These are phyloP conservation scores for Galium porrigens DNA, from an alignment of 305 asterid genomes.

Conservation along the genomic window DNA sequence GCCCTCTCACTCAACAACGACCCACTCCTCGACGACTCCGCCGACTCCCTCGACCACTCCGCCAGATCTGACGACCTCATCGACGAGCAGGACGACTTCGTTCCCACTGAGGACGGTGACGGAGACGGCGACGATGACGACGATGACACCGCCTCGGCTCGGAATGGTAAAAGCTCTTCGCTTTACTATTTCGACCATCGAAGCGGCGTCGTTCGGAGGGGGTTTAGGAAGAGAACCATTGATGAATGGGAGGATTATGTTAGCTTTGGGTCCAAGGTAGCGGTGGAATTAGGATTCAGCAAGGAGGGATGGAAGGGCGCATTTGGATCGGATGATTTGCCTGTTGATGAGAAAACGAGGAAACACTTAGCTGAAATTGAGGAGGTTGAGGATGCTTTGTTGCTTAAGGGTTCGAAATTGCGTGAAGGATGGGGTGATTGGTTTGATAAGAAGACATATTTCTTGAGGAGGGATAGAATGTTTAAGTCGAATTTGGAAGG, in stretches of 20 bases:
- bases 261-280: constrained; percentile 41
- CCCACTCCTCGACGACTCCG: constrained; percentile 59
- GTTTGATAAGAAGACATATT: constrained; percentile 88
- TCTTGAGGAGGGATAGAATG: constrained; percentile 75
- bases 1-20: constrained; percentile 26
- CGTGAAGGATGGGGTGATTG: constrained; percentile 98
- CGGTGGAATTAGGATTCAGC: constrained; percentile 44
- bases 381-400: constrained; percentile 60
- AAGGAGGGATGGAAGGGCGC: constrained; percentile 26
- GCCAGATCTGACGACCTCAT: constrained; percentile 61
- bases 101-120: constrained; percentile 4
- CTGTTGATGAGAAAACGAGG: constrained; percentile 56
- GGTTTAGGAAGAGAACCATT: constrained; percentile 53
- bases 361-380: constrained; percentile 40
- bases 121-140: constrained; percentile 28
- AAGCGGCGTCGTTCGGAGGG: constrained; percentile 55
- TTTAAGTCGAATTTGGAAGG: constrained; percentile 65
- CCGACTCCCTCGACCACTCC: constrained; percentile 33
- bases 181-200: constrained; percentile 51
- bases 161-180: constrained; percentile 33
- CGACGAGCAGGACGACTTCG: constrained; percentile 63
- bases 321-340: constrained; percentile 69
- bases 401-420: constrained; percentile 70
- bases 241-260: constrained; percentile 93
- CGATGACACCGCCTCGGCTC: constrained; percentile 30